Evolutionary conservation across 208 protist species (phyloP).

Genomic region (Wallacemonas sp.): DNA sequence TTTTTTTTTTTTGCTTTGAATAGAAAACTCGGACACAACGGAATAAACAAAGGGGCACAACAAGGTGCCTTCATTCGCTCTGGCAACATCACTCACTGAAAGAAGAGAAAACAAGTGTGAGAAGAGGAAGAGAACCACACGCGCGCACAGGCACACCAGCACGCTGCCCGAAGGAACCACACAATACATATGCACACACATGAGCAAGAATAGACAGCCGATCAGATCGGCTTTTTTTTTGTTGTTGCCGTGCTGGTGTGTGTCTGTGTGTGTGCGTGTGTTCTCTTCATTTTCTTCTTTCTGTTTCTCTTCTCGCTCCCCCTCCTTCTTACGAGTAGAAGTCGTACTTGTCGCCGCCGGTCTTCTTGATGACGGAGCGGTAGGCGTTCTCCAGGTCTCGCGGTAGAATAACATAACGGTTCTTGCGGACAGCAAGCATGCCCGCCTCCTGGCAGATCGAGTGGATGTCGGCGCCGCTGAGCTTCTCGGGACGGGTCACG

Average conservation of each 20-base stretch:
- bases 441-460: conserved; percentile 99
- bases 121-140: not conserved
- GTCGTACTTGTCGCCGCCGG: conserved; percentile 78
- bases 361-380: conserved; percentile 84
- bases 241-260: not conserved
- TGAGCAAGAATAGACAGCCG: not conserved
- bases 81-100: not conserved
- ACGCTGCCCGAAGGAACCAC: not conserved
- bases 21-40: no score
- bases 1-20: no score
- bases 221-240: no score
- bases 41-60: not conserved
- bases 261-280: not conserved
- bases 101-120: not conserved
- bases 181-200: not conserved
- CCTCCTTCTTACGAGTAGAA: conserved; percentile 76
- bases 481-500: conserved; percentile 97
- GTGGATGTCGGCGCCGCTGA: conserved; percentile 98
- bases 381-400: conserved; percentile 99
- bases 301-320: not conserved
- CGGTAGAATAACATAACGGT: conserved; percentile 99
- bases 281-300: conserved; percentile 7
- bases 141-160: not conserved
- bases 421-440: conserved; percentile 99
- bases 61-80: no score